Conservation (phyloP, 1,284 basidiomycete genomes). For the Puccinia novopanici region DNA sequence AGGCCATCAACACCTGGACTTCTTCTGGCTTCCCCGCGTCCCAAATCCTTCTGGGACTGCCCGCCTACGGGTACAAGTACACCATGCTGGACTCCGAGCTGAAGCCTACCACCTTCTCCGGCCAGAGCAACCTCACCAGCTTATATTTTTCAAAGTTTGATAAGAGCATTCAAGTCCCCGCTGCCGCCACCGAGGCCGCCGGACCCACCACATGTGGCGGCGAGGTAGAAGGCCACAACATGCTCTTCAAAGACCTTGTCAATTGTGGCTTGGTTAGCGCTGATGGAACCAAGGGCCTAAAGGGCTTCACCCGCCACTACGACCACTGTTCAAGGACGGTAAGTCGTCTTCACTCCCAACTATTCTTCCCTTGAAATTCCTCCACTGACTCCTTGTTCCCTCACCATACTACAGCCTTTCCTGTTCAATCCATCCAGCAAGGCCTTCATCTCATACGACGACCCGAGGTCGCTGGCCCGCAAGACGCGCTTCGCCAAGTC, state of each 20-base stretch:
- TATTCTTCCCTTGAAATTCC: not conserved
- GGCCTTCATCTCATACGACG: constrained; percentile 47
- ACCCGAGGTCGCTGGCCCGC: constrained; percentile 31
- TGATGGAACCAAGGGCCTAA: constrained; percentile 30
- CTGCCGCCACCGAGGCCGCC: not conserved
- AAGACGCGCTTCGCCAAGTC: constrained; percentile 33
- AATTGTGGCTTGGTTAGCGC: constrained; percentile 14
- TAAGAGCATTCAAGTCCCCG: constrained; percentile 22
- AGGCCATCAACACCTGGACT: constrained; percentile 37
- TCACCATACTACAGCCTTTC: constrained; percentile 21
- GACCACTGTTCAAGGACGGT: constrained; percentile 46
- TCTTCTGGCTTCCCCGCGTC: constrained; percentile 43
- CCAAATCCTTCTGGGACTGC: constrained; percentile 40
- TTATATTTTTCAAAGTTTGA: constrained; percentile 37
- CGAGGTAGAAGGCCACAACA: constrained; percentile 12
- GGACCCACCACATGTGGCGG: constrained; percentile 29
- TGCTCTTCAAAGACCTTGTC: constrained; percentile 44
- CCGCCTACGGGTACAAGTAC: constrained; percentile 45
- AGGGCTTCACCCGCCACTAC: constrained; percentile 46
- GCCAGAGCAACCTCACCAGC: constrained; percentile 23
- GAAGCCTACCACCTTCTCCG: constrained; percentile 28
- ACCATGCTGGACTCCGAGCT: constrained; percentile 25
- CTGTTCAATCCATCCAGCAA: constrained; percentile 39
- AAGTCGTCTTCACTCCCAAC: not conserved
- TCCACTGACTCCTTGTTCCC: not conserved